Percentiles rank a stretch among this genome's conserved stretches.
These are phyloP conservation scores for Pythium volutum DNA, from an alignment of 352 stramenopile species.

Conservation along the genomic window DNA sequence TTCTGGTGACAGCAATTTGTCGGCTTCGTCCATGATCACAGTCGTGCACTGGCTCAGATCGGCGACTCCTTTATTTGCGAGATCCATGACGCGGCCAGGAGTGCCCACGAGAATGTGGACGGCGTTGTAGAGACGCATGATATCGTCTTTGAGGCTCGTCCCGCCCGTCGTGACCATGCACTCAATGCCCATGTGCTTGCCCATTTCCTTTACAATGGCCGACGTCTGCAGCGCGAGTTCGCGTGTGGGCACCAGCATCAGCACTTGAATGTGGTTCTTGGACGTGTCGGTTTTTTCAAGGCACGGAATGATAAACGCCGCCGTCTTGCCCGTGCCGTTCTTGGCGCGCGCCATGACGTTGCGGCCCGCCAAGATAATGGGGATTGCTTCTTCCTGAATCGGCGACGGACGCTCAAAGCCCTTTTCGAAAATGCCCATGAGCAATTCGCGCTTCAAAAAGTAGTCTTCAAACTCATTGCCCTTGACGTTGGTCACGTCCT, in stretches of 20 bases:
- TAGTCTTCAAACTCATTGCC: conserved; percentile 99
- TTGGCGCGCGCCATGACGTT: conserved; percentile 99
- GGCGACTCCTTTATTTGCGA: conserved; percentile 97
- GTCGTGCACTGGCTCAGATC: conserved; percentile 96
- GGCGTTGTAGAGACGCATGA: conserved; percentile 99
- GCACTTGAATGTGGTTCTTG: conserved; percentile 97
- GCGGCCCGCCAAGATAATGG: conserved; percentile 97
- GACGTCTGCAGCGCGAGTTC: conserved; percentile 99
- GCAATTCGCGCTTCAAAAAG: conserved; percentile 98
- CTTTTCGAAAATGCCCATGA: conserved; percentile 99
- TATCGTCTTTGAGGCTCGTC: conserved; percentile 99
- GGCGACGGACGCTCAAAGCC: conserved; percentile 98
- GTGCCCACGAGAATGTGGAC: conserved; percentile 99
- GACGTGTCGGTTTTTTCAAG: conserved; percentile 98
- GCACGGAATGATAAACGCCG: conserved; percentile 99
- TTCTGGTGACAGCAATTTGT: conserved; percentile 98
- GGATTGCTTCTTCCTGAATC: conserved; percentile 99
- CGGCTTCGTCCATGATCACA: conserved; percentile 99
- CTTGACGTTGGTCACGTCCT: conserved; percentile 99
- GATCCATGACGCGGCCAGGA: conserved; percentile 97
- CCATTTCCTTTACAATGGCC: conserved; percentile 98
- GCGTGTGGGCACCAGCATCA: conserved; percentile 98
- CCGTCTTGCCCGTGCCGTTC: conserved; percentile 99
- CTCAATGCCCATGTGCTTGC: conserved; percentile 96
- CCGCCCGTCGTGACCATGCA: conserved; percentile 99